Evolutionary conservation across 2,329 filamentous ascomycete species (phyloP), one percentile per base, ranked within the genome.

Genomic region (Exserohilum turcica): DNA sequence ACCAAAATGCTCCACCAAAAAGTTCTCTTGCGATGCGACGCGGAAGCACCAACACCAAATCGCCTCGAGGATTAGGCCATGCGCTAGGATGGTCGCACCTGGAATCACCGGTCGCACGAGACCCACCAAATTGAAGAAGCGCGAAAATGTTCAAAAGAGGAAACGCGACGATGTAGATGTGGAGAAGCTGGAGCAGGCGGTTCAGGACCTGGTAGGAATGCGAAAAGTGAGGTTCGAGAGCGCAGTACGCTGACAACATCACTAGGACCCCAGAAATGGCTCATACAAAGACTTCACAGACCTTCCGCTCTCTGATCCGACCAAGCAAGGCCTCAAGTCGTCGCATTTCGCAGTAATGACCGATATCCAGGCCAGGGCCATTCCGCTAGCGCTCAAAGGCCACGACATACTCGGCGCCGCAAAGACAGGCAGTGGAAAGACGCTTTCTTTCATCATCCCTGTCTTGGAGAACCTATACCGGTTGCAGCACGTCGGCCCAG

Each of bases 381-480:
- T 99, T 54, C 92, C 91, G 5, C 82, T 92, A 56, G 92, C 91
- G 7, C 82, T 99, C 59, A 90, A 95, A 74, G 90, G 91, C 52
- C 80, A 81, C 53, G 94, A 99, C 73, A 90, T 99, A 35, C 86
- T 99, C 35, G 94, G 92, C 36, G 94, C 94, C 5, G 94, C 94
- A 35, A 97, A 96, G 77, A 97, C 93, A 0, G 93, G 93, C 45
- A 95, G 90, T 71, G 93, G 93, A 69, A 97, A 97, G 80, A 97
- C 93, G 0, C 81, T 99, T 19, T 91, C 94, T 0, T 99, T 99
- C 73, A 78, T 99, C 6, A 80, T 97, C 2, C 94, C 94, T 1
- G 88, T 97, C 0, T 83, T 99, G 43, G 94, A 99, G 76, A 95
- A 93, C 67, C 83, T 99, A 2, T 94, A 96, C 74, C 87, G 92